These are phyloP conservation scores for Nemania sp. DNA, from an alignment of 2,329 filamentous ascomycete species.

Conservation along the genomic window DNA sequence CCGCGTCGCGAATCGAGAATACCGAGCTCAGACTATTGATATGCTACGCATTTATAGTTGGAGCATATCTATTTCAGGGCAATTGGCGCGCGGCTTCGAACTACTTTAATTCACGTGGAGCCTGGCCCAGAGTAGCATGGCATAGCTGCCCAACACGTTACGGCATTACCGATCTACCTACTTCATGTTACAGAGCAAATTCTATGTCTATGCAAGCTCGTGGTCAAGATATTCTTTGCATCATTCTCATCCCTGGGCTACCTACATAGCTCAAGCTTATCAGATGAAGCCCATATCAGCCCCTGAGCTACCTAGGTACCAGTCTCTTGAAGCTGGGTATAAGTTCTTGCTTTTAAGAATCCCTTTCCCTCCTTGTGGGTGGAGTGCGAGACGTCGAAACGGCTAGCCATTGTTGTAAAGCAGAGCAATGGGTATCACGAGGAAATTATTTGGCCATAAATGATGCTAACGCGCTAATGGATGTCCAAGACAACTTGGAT, in stretches of 20 bases:
- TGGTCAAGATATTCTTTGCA: constrained; percentile 4
- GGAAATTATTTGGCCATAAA: not conserved
- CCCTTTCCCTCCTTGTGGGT: not conserved
- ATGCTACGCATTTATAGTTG: constrained; percentile 4
- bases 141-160: constrained; percentile 12
- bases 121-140: constrained; percentile 7
- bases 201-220: too few relatives aligned
- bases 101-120: constrained; percentile 1
- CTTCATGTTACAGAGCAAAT: not conserved
- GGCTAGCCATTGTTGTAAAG: not conserved
- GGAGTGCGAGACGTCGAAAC: constrained; percentile 3
- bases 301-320: not conserved
- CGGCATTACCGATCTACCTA: not conserved
- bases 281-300: not conserved
- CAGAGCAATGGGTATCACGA: not conserved
- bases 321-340: too few relatives aligned
- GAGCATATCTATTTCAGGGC: not conserved
- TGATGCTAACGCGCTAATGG: constrained; percentile 10
- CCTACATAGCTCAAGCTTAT: constrained; percentile 12
- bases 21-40: not conserved
- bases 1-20: constrained; percentile 1
- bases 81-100: constrained; percentile 5
- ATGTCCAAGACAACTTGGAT: constrained; percentile 1
- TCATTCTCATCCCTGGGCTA: constrained; percentile 13
- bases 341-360: too few relatives aligned